Evolutionary conservation across 2,329 filamentous ascomycete genomes (phyloP), one percentile per base, ranked within the genome.

Genomic region (Pseudogymnoascus sp.): DNA sequence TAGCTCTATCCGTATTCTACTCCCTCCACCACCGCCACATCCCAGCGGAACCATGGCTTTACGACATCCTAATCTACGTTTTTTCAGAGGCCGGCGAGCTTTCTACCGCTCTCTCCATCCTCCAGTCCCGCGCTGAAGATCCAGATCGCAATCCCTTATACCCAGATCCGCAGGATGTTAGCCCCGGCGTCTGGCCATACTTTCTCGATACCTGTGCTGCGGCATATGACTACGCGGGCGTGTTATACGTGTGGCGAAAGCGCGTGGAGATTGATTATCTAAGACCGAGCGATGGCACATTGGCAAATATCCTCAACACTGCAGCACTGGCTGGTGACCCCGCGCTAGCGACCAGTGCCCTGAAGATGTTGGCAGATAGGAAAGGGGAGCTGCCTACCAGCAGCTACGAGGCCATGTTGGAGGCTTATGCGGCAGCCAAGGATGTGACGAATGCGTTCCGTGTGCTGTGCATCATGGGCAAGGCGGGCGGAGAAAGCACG

Each of bases 321-420:
- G 91, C 91, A 3, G 83, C 91, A 1, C 83, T 84, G 26, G 76
- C 86, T 64, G 86, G 85, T 21, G 88, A 96, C 72, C 77, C 84
- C 1, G 74, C 79, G 0, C 79, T 97, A 9, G 90, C 89, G 1
- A 87, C 86, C 5, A 83, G 88, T 31, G 88, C 89, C 31, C 84
- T 96, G 66, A 81, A 86, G 23, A 76, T 87, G 62, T 80, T 93
- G 17, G 80, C 82, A 4, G 78, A 82, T 8, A 81, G 85, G 23
- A 80, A 80, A 13, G 81, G 82, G 1, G 79, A 82, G 42, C 79
- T 92, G 38, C 78, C 81, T 8, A 75, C 82, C 5, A 81, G 88
- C 66, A 91, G 97, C 72, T 96, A 95, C 75, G 91, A 96, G 73
- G 82, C 88, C 28, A 80, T 97, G 28, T 78, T 93, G 6, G 86